phyloP scores from a whole-genome alignment of 192 early-diverging fungal genomes.

The Backusella tarrabulga region DNA sequence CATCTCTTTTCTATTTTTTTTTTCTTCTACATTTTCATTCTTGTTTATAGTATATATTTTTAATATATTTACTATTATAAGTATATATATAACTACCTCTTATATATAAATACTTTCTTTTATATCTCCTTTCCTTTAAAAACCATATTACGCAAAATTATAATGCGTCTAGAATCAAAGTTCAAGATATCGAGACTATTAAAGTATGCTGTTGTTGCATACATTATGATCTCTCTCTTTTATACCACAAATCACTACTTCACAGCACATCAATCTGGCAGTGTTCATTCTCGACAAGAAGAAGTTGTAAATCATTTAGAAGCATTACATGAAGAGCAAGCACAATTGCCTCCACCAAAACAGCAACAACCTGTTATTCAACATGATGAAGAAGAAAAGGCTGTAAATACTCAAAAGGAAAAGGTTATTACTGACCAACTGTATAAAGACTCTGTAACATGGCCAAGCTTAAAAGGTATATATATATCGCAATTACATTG shows the following conservation, averaged over 20 bases:
- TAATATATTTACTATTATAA: background rate
- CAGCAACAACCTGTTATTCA: background rate
- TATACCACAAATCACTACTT: constrained; percentile 36
- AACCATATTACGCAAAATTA: background rate
- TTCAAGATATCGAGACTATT: constrained; percentile 11
- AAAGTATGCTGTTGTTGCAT: constrained; percentile 13
- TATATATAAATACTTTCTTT: background rate
- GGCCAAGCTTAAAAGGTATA: constrained; percentile 12
- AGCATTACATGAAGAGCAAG: background rate
- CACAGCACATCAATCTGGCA: constrained; percentile 26
- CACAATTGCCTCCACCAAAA: background rate
- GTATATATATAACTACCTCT: background rate
- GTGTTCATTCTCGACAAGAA: background rate
- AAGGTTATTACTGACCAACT: background rate
- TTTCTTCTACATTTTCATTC: background rate
- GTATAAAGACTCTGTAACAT: background rate
- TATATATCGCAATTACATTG: background rate
- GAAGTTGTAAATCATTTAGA: constrained; percentile 1
- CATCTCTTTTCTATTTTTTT: background rate
- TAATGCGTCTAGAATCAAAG: constrained; percentile 15
- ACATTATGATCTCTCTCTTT: constrained; percentile 18
- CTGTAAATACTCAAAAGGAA: constrained; percentile 1
- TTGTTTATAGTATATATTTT: background rate
- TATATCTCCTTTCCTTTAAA: background rate
- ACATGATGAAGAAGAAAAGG: background rate